Conservation (phyloP, 2,329 filamentous ascomycete genomes). For the Sporothrix dimorphospora region DNA sequence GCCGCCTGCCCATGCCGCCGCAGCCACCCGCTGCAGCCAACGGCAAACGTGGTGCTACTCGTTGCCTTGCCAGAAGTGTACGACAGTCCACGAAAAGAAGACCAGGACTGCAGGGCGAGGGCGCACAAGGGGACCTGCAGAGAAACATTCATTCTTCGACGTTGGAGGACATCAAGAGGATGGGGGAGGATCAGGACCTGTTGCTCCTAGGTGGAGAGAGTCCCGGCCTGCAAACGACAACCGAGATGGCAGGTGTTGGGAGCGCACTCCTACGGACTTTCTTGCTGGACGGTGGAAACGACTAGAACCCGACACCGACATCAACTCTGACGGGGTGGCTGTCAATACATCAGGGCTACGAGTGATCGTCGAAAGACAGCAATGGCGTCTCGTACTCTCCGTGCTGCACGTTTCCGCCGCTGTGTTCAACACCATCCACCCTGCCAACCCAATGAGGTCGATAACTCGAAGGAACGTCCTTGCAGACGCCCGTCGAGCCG, state of each 20-base stretch:
- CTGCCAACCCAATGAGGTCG: neutral
- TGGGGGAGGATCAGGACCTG: neutral
- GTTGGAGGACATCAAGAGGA: neutral
- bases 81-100: neutral
- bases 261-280: neutral
- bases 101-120: neutral
- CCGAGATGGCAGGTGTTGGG: neutral
- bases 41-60: constrained; percentile 17
- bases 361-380: neutral
- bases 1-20: neutral
- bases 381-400: neutral
- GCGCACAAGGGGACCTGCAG: constrained; percentile 11
- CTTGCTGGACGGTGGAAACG: neutral
- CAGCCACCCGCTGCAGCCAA: constrained; percentile 8
- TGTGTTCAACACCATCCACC: neutral
- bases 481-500: neutral
- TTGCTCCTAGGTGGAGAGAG: neutral
- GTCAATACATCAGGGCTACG: neutral
- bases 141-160: neutral
- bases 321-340: neutral
- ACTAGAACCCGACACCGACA: neutral
- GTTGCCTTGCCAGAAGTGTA: neutral
- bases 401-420: constrained; percentile 8
- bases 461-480: neutral
- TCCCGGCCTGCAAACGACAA: constrained; percentile 7